Conservation (phyloP, 768 basidiomycete genomes). For the Lactarius sanguifluus region DNA sequence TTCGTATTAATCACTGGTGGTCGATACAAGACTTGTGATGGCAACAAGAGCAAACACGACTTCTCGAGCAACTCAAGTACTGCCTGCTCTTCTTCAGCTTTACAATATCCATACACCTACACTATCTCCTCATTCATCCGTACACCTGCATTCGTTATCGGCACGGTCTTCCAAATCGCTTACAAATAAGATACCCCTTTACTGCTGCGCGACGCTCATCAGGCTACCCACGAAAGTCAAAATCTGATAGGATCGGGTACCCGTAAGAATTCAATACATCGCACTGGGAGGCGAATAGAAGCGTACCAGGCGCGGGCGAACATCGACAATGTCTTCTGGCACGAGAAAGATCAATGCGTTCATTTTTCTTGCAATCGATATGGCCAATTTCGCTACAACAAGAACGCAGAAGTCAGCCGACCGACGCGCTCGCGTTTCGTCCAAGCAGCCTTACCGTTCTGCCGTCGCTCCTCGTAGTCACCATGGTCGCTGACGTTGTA, state of each 20-base stretch:
- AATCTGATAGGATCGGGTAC: slow-evolving; percentile 51
- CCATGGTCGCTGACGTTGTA: slow-evolving; percentile 58
- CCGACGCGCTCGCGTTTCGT: not conserved
- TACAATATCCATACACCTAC: slow-evolving; percentile 13
- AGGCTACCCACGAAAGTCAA: slow-evolving; percentile 94
- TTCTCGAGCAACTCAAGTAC: not conserved
- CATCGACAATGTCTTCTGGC: slow-evolving; percentile 95
- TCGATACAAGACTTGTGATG: slow-evolving; percentile 12
- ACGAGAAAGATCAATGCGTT: slow-evolving; percentile 95
- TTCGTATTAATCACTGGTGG: not conserved
- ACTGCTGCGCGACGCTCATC: slow-evolving; percentile 65
- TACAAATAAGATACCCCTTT: slow-evolving; percentile 18
- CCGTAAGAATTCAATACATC: slow-evolving; percentile 8
- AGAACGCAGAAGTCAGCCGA: slow-evolving; percentile 5
- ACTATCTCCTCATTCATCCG: slow-evolving; percentile 1
- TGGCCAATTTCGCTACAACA: slow-evolving; percentile 84
- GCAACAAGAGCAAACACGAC: slow-evolving; percentile 32
- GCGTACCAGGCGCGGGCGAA: slow-evolving; percentile 79
- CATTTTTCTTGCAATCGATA: slow-evolving; percentile 98
- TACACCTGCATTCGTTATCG: not conserved
- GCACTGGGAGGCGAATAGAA: not conserved
- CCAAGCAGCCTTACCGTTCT: slow-evolving; percentile 67
- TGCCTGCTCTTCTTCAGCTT: not conserved
- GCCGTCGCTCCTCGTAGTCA: slow-evolving; percentile 82
- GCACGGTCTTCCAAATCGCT: not conserved